These are phyloP conservation scores for Coniochaeta sp. DNA, from an alignment of 2,329 filamentous ascomycete genomes.

Conservation along the genomic window DNA sequence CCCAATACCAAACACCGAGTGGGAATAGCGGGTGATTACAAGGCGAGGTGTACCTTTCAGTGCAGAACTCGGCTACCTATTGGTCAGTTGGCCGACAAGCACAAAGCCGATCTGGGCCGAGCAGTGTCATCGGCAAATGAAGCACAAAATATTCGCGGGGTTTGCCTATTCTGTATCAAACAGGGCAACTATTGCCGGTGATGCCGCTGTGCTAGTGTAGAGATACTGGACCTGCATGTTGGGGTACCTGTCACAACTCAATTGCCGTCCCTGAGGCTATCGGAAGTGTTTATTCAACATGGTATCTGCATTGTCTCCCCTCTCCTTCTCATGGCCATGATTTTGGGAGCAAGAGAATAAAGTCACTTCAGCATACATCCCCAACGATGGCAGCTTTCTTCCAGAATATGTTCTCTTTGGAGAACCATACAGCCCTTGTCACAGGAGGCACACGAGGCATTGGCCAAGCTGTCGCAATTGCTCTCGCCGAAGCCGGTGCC, in stretches of 20 bases:
- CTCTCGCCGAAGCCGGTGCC: conserved; percentile 51
- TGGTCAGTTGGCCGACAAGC: not conserved
- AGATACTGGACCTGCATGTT: no score
- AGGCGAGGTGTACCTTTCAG: not conserved
- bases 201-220: not conserved
- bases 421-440: conserved; percentile 49
- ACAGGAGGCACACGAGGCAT: conserved; percentile 53
- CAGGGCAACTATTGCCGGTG: not conserved
- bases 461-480: conserved; percentile 48
- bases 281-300: not conserved
- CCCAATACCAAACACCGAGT: not conserved
- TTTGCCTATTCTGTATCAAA: not conserved
- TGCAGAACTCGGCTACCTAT: not conserved
- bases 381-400: conserved; percentile 6
- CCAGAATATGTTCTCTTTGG: conserved; percentile 41
- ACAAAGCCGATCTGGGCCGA: not conserved
- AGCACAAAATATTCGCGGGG: not conserved
- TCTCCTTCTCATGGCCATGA: not conserved
- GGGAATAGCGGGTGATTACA: not conserved
- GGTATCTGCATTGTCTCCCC: not conserved
- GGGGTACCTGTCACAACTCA: not conserved
- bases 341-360: not conserved
- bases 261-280: not conserved
- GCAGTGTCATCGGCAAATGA: not conserved
- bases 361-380: not conserved